Base-by-base conservation (phyloP, 768 basidiomycete species). In the Serpula lacrymans region DNA sequence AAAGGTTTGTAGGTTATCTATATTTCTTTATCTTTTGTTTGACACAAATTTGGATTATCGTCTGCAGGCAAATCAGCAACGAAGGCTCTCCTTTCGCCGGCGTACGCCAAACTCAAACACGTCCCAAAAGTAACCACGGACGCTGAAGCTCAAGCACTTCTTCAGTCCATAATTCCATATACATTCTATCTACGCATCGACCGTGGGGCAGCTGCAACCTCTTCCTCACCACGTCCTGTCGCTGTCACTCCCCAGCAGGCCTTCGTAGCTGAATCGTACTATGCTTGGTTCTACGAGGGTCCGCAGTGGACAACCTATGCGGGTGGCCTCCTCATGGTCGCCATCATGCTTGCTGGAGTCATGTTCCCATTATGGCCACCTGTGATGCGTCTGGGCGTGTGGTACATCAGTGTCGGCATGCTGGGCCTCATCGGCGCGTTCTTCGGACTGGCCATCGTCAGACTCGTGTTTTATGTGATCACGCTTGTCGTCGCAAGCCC, bases 291-390 rank as follows among this genome's bases (percentile, higher is more conserved):
- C 65, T 90, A 93, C 62, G 90, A 93, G 45, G 89, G 91, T 30
- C 88, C 89, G 11, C 93, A 95, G 55, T 84, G 91, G 80, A 88
- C 85, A 51, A 94, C 88, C 6, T 90, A 95, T 57, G 79, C 91
- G 8, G 90, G 92, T 29, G 95, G 89, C 13, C 70, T 87, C 10
- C 80, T 81, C 21, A 93, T 99, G 89, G 93, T 98, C 43, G 78
- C 74, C 29, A 71, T 97, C 58, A 91, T 98, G 73, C 83, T 99
- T 30, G 93, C 87, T 4, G 94, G 89, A 2, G 94, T 97, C 57
- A 96, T 99, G 93, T 99, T 96, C 80, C 96, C 96, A 3, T 75
- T 99, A 12, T 99, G 96, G 96, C 96, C 96, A 2, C 80, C 86
- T 35, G 82, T 80, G 53, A 80, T 99, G 77, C 78, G 95, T 11